These are phyloP conservation scores for Suillus variegatus DNA, from an alignment of 768 basidiomycete species.

Conservation along the genomic window DNA sequence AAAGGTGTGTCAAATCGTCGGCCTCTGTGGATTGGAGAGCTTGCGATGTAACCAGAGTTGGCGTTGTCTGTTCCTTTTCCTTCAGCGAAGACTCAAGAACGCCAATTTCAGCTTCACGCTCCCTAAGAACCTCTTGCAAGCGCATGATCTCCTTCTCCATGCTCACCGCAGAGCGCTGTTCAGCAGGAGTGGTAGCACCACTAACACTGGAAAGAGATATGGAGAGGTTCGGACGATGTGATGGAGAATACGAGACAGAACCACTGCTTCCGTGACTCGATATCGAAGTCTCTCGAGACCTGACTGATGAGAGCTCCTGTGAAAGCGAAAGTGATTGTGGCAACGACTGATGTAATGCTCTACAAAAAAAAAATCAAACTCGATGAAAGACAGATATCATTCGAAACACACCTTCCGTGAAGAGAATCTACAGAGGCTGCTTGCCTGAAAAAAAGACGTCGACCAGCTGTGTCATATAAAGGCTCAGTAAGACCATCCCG, in stretches of 20 bases:
- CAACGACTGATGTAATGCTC: slow-evolving; percentile 91
- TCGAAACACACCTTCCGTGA: slow-evolving; percentile 68
- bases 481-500: slow-evolving; percentile 44
- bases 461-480: slow-evolving; percentile 51
- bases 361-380: slow-evolving; percentile 32
- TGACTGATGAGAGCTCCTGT: slow-evolving; percentile 92
- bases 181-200: slow-evolving; percentile 28
- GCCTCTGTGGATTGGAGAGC: slow-evolving; percentile 9
- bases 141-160: slow-evolving; percentile 96
- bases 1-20: slow-evolving; percentile 45
- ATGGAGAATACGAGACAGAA: slow-evolving; percentile 60
- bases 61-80: slow-evolving; percentile 32
- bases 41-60: slow-evolving; percentile 4
- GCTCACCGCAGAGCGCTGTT: slow-evolving; percentile 79
- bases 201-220: slow-evolving; percentile 51
- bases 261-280: slow-evolving; percentile 77
- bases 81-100: slow-evolving; percentile 61
- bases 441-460: slow-evolving; percentile 84
- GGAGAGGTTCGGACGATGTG: slow-evolving; percentile 57
- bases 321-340: slow-evolving; percentile 95
- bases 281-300: slow-evolving; percentile 80
- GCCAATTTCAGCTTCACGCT: slow-evolving; percentile 89
- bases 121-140: slow-evolving; percentile 87
- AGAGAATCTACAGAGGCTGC: slow-evolving; percentile 87
- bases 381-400: slow-evolving; percentile 14